Evolutionary conservation across 2,329 filamentous ascomycete genomes (phyloP), one percentile per base, ranked within the genome.

Genomic region (Elsinoe perseae): DNA sequence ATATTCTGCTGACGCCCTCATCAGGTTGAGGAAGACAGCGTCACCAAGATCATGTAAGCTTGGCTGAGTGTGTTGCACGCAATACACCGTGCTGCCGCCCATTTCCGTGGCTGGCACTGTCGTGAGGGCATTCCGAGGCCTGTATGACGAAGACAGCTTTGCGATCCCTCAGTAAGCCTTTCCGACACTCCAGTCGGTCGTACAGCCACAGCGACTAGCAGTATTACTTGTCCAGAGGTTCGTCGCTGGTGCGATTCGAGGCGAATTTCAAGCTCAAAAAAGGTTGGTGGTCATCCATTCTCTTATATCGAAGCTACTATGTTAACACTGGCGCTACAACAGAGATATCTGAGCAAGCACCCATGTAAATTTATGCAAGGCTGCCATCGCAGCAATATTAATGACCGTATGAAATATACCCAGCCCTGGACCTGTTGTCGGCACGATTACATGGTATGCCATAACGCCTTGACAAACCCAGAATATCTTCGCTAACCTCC

Each of bases 31-130:
- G 70, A 72, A 60, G 70, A 72, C 58, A 66, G 64, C 62, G 64
- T 72, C 56, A 72, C 70, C 50, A 92, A 88, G 76, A 88, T 95
- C 75, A 59, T 61, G 59, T 59, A 46, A 56, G n/a, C 2, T 14
- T 2, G 4, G 21, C 5, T 10, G 20, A 7, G 16, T 7, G 10
- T 18, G 16, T 8, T 32, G 2, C 30, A 25, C 16, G 8, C 30
- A 3, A 18, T 12, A 18, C 12, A 36, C 6, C 6, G 14, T 38
- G 48, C 14, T 8, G 23, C 25, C 20, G 40, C 32, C 10, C 12
- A 14, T 7, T 14, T 36, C 10, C 12, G 32, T 36, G 32, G 32
- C n/a, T 14, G 5, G 32, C 32, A n/a, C n/a, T n/a, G n/a, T n/a
- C n/a, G n/a, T n/a, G n/a, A n/a, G n/a, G n/a, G n/a, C n/a, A n/a